Percentiles rank a stretch among this genome's conserved stretches.
These are phyloP conservation scores for Schwanniomyces etchellsii DNA, from an alignment of 1,139 yeast genomes.

Conservation along the genomic window DNA sequence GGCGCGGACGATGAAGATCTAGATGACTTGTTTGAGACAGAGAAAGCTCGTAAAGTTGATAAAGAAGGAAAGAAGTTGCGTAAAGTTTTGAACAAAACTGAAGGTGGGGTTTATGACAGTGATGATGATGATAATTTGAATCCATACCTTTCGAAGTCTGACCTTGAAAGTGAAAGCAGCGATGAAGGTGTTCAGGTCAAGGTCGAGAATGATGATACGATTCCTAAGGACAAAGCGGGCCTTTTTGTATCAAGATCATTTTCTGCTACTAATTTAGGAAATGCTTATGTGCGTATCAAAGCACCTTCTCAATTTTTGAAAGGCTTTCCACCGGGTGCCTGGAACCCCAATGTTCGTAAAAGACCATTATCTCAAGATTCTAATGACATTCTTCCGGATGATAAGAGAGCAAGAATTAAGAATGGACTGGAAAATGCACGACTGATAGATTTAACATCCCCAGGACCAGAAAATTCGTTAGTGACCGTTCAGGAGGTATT, in stretches of 20 bases:
- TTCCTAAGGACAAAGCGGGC: slow-evolving; percentile 9
- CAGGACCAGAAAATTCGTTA: slow-evolving; percentile 37
- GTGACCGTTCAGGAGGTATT: slow-evolving; percentile 73
- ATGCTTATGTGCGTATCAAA: slow-evolving; percentile 64
- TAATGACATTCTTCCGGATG: slow-evolving; percentile 4
- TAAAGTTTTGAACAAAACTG: slow-evolving; percentile 79
- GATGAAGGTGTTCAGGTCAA: slow-evolving; percentile 35
- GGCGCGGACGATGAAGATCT: slow-evolving; percentile 58
- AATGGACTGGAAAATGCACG: slow-evolving; percentile 10
- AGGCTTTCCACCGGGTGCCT: slow-evolving; percentile 75
- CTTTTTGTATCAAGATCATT: slow-evolving; percentile 20
- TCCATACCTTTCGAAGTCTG: slow-evolving; percentile 77
- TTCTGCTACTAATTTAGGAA: slow-evolving; percentile 45
- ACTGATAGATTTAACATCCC: slow-evolving; percentile 24
- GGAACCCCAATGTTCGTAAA: slow-evolving; percentile 68
- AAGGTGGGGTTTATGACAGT: slow-evolving; percentile 85
- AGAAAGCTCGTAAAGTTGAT: slow-evolving; percentile 67
- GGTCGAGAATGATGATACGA: slow-evolving; percentile 36
- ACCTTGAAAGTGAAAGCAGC: slow-evolving; percentile 51
- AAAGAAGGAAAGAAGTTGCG: slow-evolving; percentile 86
- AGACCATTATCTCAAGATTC: slow-evolving; percentile 20
- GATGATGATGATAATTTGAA: slow-evolving; percentile 67
- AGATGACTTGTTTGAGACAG: slow-evolving; percentile 61
- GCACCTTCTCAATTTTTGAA: slow-evolving; percentile 56
- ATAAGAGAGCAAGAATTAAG: slow-evolving; percentile 38